Evolutionary conservation across 2,329 filamentous ascomycete genomes (phyloP).

Genomic region (Xylogone sp.): DNA sequence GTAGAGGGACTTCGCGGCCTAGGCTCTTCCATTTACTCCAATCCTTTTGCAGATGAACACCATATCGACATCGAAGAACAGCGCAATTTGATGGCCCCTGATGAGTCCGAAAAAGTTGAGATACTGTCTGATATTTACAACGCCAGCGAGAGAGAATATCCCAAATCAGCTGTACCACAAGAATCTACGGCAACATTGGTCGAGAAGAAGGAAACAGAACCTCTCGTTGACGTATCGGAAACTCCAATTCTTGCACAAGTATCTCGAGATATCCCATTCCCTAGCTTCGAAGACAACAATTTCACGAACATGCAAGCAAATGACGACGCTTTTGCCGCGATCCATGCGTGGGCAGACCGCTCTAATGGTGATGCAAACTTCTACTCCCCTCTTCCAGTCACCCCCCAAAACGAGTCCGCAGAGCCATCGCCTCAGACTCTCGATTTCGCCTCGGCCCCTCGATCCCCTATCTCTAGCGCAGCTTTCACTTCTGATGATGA

Average conservation of each 20-base stretch:
- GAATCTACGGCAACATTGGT: constrained; percentile 2
- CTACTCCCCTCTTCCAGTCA: constrained; percentile 56
- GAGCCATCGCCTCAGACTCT: background rate
- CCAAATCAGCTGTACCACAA: background rate
- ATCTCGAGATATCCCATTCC: constrained; percentile 18
- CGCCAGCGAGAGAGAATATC: constrained; percentile 4
- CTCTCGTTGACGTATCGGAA: constrained; percentile 10
- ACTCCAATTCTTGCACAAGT: constrained; percentile 21
- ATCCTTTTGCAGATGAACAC: constrained; percentile 49
- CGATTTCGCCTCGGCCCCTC: constrained; percentile 4
- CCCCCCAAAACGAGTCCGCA: constrained; percentile 29
- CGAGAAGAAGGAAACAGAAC: background rate
- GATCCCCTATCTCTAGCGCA: constrained; percentile 21
- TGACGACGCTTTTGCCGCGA: constrained; percentile 51
- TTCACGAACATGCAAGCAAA: constrained; percentile 50
- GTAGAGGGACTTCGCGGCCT: constrained; percentile 40
- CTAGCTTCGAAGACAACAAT: constrained; percentile 28
- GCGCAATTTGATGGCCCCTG: constrained; percentile 39
- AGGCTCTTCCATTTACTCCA: constrained; percentile 45
- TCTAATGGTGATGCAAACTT: constrained; percentile 38
- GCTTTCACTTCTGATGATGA: constrained; percentile 18
- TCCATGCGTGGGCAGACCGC: constrained; percentile 61
- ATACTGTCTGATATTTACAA: constrained; percentile 47
- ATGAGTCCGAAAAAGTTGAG: constrained; percentile 43
- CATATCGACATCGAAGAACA: constrained; percentile 38